Conservation (phyloP, 1,284 basidiomycete genomes). For the Meripilus lineatus region DNA sequence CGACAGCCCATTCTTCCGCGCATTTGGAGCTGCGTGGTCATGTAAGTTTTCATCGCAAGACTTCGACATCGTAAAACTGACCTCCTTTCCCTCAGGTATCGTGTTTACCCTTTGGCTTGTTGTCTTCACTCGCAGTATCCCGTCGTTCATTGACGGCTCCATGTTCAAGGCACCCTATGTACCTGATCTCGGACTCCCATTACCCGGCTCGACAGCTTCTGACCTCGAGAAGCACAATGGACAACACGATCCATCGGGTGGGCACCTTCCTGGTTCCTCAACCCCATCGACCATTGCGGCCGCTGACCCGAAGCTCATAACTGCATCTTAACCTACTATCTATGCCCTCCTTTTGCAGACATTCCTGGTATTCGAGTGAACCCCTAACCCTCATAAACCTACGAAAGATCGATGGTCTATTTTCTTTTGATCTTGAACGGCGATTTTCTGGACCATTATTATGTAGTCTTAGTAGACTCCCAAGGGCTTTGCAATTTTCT, state of each 20-base stretch:
- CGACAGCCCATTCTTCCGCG: slow-evolving; percentile 33
- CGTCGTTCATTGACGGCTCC: slow-evolving; percentile 36
- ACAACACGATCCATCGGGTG: not conserved
- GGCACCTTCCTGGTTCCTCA: not conserved
- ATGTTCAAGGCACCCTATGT: slow-evolving; percentile 41
- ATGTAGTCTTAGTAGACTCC: too few species aligned
- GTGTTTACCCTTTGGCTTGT: slow-evolving; percentile 44
- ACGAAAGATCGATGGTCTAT: too few species aligned
- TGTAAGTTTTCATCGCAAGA: slow-evolving; percentile 17
- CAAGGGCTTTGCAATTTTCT: too few species aligned
- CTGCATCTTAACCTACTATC: too few species aligned
- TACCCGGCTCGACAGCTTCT: not conserved
- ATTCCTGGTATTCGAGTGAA: too few species aligned
- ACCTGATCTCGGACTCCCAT: slow-evolving; percentile 11
- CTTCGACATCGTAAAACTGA: slow-evolving; percentile 6
- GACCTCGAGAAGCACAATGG: not conserved
- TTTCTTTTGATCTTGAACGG: too few species aligned
- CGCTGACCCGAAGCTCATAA: not conserved
- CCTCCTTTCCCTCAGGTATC: slow-evolving; percentile 30
- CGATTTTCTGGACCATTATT: too few species aligned
- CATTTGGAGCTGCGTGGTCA: slow-evolving; percentile 27
- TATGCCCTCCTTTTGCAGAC: too few species aligned
- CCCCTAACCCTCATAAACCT: too few species aligned
- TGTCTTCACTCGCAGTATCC: slow-evolving; percentile 36
- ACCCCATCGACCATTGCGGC: not conserved